These are phyloP conservation scores for Solanum dulcamara DNA, from an alignment of 257 asterid species.

Conservation along the genomic window DNA sequence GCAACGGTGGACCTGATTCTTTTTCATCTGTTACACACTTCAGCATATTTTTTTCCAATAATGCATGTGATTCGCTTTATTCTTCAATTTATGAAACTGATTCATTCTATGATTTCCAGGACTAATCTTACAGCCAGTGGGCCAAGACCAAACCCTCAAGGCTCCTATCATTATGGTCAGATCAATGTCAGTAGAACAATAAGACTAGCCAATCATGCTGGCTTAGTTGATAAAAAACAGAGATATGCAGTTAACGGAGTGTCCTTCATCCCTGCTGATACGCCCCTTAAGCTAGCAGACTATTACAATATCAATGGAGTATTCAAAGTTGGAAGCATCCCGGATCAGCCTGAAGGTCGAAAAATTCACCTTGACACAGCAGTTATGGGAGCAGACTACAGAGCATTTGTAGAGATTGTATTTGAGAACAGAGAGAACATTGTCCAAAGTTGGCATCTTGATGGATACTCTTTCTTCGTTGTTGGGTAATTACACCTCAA, in stretches of 20 bases:
- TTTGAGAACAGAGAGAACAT: constrained; percentile 48
- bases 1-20: not conserved
- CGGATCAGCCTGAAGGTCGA: constrained; percentile 21
- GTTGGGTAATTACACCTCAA: constrained; percentile 35
- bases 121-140: constrained; percentile 69
- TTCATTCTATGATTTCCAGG: constrained; percentile 14
- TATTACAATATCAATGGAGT: constrained; percentile 48
- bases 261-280: constrained; percentile 46
- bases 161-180: constrained; percentile 71
- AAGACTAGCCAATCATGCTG: constrained; percentile 24
- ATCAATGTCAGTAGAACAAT: constrained; percentile 41
- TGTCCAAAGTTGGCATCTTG: constrained; percentile 62
- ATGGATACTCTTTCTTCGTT: constrained; percentile 62
- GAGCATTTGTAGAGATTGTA: constrained; percentile 52
- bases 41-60: not conserved
- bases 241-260: constrained; percentile 56
- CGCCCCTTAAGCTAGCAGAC: constrained; percentile 72
- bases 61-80: not conserved
- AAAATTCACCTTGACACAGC: constrained; percentile 31
- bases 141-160: constrained; percentile 81
- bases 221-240: constrained; percentile 24
- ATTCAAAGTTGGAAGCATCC: constrained; percentile 46
- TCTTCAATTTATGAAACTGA: not conserved
- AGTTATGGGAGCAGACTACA: constrained; percentile 53
- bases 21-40: not conserved